phyloP scores from a whole-genome alignment of 495 filamentous ascomycete species.

The Astrothelium subdiscretum region DNA sequence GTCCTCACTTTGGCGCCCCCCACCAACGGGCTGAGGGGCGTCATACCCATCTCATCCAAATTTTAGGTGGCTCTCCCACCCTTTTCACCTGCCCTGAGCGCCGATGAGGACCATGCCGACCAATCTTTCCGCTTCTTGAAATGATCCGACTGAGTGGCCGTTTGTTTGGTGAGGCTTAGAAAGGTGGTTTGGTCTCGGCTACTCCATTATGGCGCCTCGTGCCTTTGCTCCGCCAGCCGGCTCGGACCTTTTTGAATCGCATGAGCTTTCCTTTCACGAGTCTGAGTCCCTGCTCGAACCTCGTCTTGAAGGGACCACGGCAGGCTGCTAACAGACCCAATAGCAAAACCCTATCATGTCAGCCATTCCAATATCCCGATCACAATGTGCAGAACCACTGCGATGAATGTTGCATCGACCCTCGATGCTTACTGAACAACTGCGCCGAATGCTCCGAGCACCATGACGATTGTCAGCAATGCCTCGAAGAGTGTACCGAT shows the following conservation, averaged over 20 bases:
- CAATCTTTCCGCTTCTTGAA: background rate
- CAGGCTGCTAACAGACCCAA: background rate
- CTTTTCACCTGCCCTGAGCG: background rate
- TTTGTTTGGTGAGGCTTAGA: background rate
- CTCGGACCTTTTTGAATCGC: background rate
- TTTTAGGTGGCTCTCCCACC: background rate
- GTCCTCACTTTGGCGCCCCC: background rate
- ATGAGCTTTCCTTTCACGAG: background rate
- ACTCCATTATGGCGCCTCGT: background rate
- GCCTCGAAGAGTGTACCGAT: background rate
- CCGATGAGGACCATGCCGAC: background rate
- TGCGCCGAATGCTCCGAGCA: background rate
- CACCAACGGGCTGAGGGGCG: background rate
- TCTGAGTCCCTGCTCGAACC: background rate
- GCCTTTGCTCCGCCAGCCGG: background rate
- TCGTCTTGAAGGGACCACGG: background rate
- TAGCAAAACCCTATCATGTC: background rate
- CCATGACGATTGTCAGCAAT: background rate
- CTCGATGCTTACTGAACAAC: background rate
- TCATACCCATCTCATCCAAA: background rate
- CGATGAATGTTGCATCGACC: background rate
- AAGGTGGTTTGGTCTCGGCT: background rate
- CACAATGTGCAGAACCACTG: background rate
- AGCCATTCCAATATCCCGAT: background rate
- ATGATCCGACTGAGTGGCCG: background rate